These are phyloP conservation scores for Trichoderma oligosporum DNA, from an alignment of 2,329 filamentous ascomycete species.

Conservation along the genomic window DNA sequence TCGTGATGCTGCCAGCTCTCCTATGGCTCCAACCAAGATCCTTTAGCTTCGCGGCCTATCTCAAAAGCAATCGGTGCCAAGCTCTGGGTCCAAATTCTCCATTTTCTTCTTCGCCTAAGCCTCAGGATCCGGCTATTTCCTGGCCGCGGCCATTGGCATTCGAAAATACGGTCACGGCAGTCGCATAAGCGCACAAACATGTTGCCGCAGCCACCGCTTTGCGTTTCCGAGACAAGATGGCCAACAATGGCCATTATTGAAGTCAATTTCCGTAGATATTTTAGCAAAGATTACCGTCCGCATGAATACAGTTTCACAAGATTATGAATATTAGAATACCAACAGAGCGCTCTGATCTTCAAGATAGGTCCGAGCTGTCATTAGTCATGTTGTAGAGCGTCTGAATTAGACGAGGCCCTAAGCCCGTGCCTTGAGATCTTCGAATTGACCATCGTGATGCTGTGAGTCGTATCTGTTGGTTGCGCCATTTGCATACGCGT, in stretches of 20 bases:
- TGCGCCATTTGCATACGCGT: slow-evolving; percentile 40
- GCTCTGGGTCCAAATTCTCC: slow-evolving; percentile 63
- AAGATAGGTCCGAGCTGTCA: slow-evolving; percentile 59
- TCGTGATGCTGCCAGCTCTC: slow-evolving; percentile 33
- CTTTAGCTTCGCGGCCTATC: slow-evolving; percentile 78
- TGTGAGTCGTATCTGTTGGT: slow-evolving; percentile 40
- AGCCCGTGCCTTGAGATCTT: slow-evolving; percentile 47
- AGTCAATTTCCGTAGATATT: slow-evolving; percentile 65
- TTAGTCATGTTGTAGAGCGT: slow-evolving; percentile 19
- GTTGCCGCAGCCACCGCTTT: slow-evolving; percentile 51
- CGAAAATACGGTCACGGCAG: slow-evolving; percentile 62
- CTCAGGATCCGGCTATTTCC: slow-evolving; percentile 50
- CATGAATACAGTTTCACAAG: slow-evolving; percentile 69
- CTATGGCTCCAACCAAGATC: slow-evolving; percentile 52
- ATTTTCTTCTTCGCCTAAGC: slow-evolving; percentile 53
- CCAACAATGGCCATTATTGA: slow-evolving; percentile 68
- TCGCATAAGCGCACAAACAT: slow-evolving; percentile 55
- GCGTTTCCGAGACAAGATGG: slow-evolving; percentile 64
- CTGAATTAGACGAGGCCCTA: slow-evolving; percentile 20
- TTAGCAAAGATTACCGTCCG: slow-evolving; percentile 59
- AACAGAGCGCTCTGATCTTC: slow-evolving; percentile 78
- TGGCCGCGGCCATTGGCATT: slow-evolving; percentile 59
- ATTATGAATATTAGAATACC: slow-evolving; percentile 76
- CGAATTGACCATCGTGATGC: slow-evolving; percentile 40
- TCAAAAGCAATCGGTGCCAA: slow-evolving; percentile 84